Evolutionary conservation across 345 rosid genomes (phyloP), one percentile per base, ranked within the genome.

Genomic region (Bretschneidera sinensis): DNA sequence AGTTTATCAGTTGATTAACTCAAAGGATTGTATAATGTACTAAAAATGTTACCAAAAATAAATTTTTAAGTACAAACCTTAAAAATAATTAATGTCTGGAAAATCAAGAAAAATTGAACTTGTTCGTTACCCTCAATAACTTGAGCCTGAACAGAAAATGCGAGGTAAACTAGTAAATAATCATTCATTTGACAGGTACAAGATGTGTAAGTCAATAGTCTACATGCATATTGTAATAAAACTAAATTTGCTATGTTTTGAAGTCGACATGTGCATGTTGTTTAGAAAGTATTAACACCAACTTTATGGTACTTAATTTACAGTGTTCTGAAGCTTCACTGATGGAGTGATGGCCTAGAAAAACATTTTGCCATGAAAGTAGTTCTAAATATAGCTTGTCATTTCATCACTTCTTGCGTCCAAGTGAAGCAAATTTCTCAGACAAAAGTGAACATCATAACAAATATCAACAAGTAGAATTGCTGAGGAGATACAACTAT

Each of bases 121-220:
- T 95, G 92, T 80, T 90, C 97, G 39, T 71, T 83, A 43, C 73
- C 84, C 77, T 87, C 81, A 47, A 67, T 23, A 64, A 87, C 62
- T 70, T 79, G 88, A 56, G 87, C 85, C 97, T 90, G 81, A 70
- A 78, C 31, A 51, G 53, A 61, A 20, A 73, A 71, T 39, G 21
- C 25, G 22, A 45, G 4, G 34, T 24, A 55, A 53, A 54, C 17
- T 21, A 57, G 34, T 33, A 53, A 43, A 53, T n/a, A n/a, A n/a
- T 55, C 25, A 51, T 25, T 54, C 14, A 11, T 47, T 47, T 17
- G 31, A 51, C 8, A 60, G 64, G 51, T 49, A 8, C 20, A 39
- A 4, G 11, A 39, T 5, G 45, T 11, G 11, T 1, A 1, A 39
- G 16, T 39, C 4, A 11, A 39, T 39, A 11, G 16, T 39, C 11